Evolutionary conservation across 495 filamentous ascomycete species (phyloP), one percentile per base, ranked within the genome.

Genomic region (Podospora comata): DNA sequence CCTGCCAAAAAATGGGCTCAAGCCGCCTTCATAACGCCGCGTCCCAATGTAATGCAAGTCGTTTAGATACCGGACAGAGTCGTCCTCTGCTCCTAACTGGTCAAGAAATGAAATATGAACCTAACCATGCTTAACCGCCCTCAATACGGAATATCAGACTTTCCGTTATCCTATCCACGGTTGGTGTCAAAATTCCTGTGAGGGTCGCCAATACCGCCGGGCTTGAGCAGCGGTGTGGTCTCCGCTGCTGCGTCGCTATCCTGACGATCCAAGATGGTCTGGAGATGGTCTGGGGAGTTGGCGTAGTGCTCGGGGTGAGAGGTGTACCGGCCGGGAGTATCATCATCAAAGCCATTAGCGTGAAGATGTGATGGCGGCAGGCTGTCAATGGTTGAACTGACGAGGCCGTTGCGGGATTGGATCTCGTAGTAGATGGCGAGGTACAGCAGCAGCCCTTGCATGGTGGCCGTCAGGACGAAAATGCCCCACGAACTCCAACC

Each of bases 401-500:
- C 54, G 34, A 20, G 44, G 53, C 19, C 28, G 54, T 69, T 69
- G 56, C 66, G 70, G 4, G 70, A 66, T 48, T 71, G 71, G 7
- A 78, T 77, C 75, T 96, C 91, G 75, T 92, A 99, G 67, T 84
- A 85, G 57, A 97, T 87, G 26, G 87, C 91, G 90, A 99, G 88
- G 23, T 73, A 82, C 62, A 99, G 80, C 64, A 99, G 78, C n/a
- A 84, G 82, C 23, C 92, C 96, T 77, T 99, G 95, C 79, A 98
- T 83, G 65, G 83, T 81, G 3, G 94, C 95, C 0, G 94, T 96
- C 61, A 97, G 83, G 57, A 96, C 81, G 73, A 91, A 92, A 32
- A 97, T 88, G 7, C 90, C 90, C 95, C 95, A 99, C 1, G 92
- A 91, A 79, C 96, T 98, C 95, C 95, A 99, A 15, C 92, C 94